A percentile compares a stretch with the other conserved stretches of the same genome.
phyloP scores from a whole-genome alignment of 2,329 filamentous ascomycete species.

The Colletotrichum ledebouriae region DNA sequence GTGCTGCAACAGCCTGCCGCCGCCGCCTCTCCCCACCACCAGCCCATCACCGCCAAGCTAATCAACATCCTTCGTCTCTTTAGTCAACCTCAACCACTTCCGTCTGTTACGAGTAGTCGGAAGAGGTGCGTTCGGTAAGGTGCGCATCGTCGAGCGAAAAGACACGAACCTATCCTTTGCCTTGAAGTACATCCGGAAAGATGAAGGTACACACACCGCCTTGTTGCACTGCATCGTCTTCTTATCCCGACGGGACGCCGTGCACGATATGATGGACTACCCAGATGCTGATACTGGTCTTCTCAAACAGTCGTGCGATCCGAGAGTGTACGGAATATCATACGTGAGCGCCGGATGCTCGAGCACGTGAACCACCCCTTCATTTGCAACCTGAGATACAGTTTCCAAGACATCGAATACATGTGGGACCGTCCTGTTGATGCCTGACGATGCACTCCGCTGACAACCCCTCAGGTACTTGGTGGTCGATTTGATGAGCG shows the following conservation, averaged over 20 bases:
- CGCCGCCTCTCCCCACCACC: constrained; percentile 21
- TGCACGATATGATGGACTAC: not conserved
- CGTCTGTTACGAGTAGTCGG: constrained; percentile 94
- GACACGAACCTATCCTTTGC: constrained; percentile 95
- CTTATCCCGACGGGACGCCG: not conserved
- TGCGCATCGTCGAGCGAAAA: constrained; percentile 97
- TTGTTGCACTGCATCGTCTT: constrained; percentile 16
- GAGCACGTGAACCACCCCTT: constrained; percentile 98
- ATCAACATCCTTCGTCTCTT: constrained; percentile 19
- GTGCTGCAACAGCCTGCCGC: constrained; percentile 4
- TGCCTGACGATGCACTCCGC: constrained; percentile 19
- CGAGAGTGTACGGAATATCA: constrained; percentile 98
- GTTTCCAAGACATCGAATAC: constrained; percentile 99
- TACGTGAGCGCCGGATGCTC: constrained; percentile 96
- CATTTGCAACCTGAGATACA: constrained; percentile 97
- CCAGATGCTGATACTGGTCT: constrained; percentile 38
- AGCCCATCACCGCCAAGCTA: constrained; percentile 33
- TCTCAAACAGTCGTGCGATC: constrained; percentile 84
- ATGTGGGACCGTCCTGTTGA: constrained; percentile 72
- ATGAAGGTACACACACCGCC: constrained; percentile 79
- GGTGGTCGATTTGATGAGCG: constrained; percentile 98
- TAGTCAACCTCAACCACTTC: constrained; percentile 98
- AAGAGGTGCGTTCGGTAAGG: constrained; percentile 98
- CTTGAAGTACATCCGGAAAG: constrained; percentile 97
- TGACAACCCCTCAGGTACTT: constrained; percentile 80